Evolutionary conservation across 768 basidiomycete species (phyloP).

Genomic region (Coprinellus aureogranulatus): DNA sequence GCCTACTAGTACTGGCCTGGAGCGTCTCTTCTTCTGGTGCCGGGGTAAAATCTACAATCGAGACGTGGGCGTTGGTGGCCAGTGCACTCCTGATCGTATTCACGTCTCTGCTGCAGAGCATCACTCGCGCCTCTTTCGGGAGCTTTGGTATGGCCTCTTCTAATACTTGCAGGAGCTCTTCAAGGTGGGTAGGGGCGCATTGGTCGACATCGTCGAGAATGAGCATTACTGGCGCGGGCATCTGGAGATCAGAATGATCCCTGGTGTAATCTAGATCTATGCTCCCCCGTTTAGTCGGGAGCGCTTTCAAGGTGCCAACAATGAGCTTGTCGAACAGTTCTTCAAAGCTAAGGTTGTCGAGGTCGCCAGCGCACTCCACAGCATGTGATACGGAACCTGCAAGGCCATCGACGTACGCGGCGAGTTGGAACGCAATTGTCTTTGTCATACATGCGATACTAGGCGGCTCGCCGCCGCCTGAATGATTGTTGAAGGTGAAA

Average conservation of each 20-base stretch:
- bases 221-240: background rate
- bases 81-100: background rate
- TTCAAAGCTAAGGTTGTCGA: background rate
- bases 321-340: slow-evolving; percentile 3
- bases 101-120: background rate
- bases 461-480: background rate
- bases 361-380: background rate
- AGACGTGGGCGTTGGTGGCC: too few species aligned
- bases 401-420: slow-evolving; percentile 5
- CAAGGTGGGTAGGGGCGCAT: background rate
- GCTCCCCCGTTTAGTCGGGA: background rate
- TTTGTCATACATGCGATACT: background rate
- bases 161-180: background rate
- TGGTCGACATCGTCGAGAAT: slow-evolving; percentile 7
- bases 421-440: slow-evolving; percentile 6
- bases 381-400: background rate
- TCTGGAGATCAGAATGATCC: background rate
- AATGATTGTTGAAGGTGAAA: slow-evolving; percentile 2
- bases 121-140: background rate
- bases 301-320: background rate
- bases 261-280: background rate
- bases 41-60: too few species aligned
- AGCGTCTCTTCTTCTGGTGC: too few species aligned
- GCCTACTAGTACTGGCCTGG: too few species aligned
- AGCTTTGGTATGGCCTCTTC: background rate